A percentile compares a stretch with the other conserved stretches of the same genome.
Evolutionary conservation across 257 asterid species (phyloP).

Genomic region (Coffea eugenioides): DNA sequence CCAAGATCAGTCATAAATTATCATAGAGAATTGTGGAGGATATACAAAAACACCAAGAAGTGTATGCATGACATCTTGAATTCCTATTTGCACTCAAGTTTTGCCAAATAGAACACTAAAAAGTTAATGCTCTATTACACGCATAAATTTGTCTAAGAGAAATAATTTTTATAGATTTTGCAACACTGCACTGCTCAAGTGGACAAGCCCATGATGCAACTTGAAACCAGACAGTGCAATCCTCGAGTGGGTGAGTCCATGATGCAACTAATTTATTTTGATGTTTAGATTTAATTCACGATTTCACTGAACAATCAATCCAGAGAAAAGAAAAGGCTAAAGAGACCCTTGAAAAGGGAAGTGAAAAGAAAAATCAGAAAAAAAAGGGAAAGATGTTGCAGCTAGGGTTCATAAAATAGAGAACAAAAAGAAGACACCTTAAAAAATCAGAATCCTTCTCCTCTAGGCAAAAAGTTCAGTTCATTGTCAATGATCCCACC

Average conservation of each 20-base stretch:
- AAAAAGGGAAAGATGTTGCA: not conserved
- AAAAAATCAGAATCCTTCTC: conserved; percentile 30
- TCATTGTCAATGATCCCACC: conserved; percentile 47
- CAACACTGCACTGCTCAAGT: conserved; percentile 1
- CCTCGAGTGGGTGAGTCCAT: conserved; percentile 14
- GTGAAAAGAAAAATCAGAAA: conserved; percentile 4
- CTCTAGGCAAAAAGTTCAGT: conserved; percentile 41
- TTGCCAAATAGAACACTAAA: not conserved
- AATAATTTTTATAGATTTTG: not conserved
- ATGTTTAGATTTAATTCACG: not conserved
- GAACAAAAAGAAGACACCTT: conserved; percentile 16
- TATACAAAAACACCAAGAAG: not conserved
- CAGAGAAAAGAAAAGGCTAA: not conserved
- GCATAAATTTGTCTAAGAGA: conserved; percentile 4
- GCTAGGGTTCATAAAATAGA: not conserved
- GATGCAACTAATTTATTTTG: not conserved
- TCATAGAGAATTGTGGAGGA: not conserved
- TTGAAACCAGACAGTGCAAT: not conserved
- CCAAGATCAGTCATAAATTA: not conserved
- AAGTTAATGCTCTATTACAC: not conserved
- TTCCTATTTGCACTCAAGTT: not conserved
- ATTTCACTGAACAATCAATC: not conserved
- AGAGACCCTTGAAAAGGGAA: not conserved
- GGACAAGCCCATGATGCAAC: conserved; percentile 8
- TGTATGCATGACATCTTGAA: conserved; percentile 4